Conservation (phyloP, 805 yeast species). For the Tetrapisispora taiwanensis region DNA sequence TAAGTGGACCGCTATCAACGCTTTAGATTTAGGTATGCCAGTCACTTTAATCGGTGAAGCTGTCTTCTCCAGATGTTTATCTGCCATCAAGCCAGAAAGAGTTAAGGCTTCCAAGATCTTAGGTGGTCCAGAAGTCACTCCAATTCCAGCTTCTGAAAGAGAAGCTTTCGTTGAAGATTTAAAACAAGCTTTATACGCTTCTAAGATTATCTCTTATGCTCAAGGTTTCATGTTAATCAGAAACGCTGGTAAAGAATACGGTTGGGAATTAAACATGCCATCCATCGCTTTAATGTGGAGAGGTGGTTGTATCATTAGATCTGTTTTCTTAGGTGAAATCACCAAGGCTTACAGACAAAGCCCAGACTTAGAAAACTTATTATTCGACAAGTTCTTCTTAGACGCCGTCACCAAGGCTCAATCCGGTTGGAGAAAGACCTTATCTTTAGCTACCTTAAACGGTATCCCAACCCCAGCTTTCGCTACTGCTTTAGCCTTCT, state of each 20-base stretch:
- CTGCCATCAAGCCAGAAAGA: slow-evolving; percentile 89
- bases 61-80: slow-evolving; percentile 90
- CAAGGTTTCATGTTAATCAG: slow-evolving; percentile 99
- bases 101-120: slow-evolving; percentile 68
- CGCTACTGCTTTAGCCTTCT: slow-evolving; percentile 92
- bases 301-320: slow-evolving; percentile 99
- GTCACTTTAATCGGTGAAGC: slow-evolving; percentile 98
- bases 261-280: slow-evolving; percentile 96
- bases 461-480: slow-evolving; percentile 98
- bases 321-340: slow-evolving; percentile 95
- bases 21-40: slow-evolving; percentile 96
- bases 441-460: slow-evolving; percentile 63
- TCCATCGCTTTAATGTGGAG: slow-evolving; percentile 99
- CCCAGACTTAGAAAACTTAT: slow-evolving; percentile 89
- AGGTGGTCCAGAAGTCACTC: slow-evolving; percentile 53
- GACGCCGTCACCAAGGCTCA: slow-evolving; percentile 89
- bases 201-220: slow-evolving; percentile 96
- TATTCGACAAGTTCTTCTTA: slow-evolving; percentile 91
- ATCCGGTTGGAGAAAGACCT: slow-evolving; percentile 86
- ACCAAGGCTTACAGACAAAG: slow-evolving; percentile 90
- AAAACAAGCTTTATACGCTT: slow-evolving; percentile 97
- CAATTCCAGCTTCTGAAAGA: slow-evolving; percentile 49
- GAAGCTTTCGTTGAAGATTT: slow-evolving; percentile 79
- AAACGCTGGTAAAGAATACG: slow-evolving; percentile 94
- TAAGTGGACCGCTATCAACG: slow-evolving; percentile 98